These are phyloP conservation scores for Harringtonia lauricola DNA, from an alignment of 2,329 filamentous ascomycete species.

Conservation along the genomic window DNA sequence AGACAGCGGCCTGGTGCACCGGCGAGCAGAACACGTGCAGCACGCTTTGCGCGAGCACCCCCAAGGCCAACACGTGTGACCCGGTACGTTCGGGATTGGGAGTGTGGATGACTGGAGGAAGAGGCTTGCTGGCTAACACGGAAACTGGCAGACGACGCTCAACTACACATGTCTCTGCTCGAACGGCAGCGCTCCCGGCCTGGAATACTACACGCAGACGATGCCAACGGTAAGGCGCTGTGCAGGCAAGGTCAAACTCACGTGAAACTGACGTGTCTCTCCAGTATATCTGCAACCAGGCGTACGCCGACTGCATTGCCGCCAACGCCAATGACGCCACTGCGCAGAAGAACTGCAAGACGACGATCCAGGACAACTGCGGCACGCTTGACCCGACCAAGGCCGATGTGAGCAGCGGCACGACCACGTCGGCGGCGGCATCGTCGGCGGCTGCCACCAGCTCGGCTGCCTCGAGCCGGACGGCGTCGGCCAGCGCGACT, in stretches of 20 bases:
- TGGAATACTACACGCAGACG: conserved; percentile 42
- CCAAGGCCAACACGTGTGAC: conserved; percentile 31
- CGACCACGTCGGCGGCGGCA: conserved; percentile 11
- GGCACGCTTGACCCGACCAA: conserved; percentile 30
- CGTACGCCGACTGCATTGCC: conserved; percentile 35
- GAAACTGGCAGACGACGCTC: conserved; percentile 25
- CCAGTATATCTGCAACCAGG: conserved; percentile 39
- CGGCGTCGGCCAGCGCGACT: conserved; percentile 14
- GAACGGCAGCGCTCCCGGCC: conserved; percentile 36
- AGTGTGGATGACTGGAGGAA: no score
- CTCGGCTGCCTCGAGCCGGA: not conserved
- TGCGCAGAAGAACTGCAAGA: conserved; percentile 36
- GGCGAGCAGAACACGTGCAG: conserved; percentile 39
- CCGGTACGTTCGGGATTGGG: conserved; percentile 25
- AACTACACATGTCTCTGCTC: conserved; percentile 37
- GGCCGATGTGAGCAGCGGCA: conserved; percentile 15
- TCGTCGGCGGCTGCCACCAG: conserved; percentile 1
- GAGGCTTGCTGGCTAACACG: no score
- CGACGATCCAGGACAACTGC: conserved; percentile 35
- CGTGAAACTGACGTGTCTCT: no score
- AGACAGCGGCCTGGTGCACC: conserved; percentile 38
- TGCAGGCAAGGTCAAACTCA: no score
- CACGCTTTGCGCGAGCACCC: conserved; percentile 30
- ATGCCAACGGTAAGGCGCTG: conserved; percentile 28
- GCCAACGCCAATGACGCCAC: conserved; percentile 27